These are phyloP conservation scores for Solanum dulcamara DNA, from an alignment of 257 asterid species.

Conservation along the genomic window DNA sequence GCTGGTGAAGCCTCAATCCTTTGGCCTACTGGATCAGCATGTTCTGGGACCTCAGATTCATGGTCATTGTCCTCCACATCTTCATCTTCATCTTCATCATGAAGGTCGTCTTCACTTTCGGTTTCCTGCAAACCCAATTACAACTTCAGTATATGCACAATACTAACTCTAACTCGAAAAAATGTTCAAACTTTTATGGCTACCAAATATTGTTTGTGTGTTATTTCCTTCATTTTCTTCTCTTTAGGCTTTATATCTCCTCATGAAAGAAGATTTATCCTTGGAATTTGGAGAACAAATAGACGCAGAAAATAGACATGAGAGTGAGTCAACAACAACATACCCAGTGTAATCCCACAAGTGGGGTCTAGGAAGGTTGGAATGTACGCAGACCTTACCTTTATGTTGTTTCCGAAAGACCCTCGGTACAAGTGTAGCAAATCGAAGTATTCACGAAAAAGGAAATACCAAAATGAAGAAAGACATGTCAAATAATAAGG, in stretches of 20 bases:
- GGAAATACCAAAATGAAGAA: not conserved
- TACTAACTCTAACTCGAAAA: not conserved
- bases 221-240: not conserved
- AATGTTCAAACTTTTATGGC: not conserved
- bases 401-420: not conserved
- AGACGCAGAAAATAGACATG: not conserved
- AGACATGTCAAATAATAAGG: not conserved
- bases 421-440: not conserved
- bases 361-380: not conserved
- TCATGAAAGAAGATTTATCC: not conserved
- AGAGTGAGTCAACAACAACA: not conserved
- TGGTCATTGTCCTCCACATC: conserved; percentile 77
- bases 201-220: not conserved
- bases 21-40: conserved; percentile 22
- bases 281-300: not conserved
- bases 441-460: not conserved
- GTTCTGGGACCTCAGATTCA: conserved; percentile 51
- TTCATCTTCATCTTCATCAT: conserved; percentile 46
- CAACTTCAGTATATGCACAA: not conserved
- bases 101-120: conserved; percentile 34
- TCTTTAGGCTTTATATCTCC: not conserved
- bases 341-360: not conserved
- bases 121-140: conserved; percentile 19
- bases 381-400: not conserved
- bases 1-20: conserved; percentile 11